Percentiles rank a stretch among this genome's conserved stretches.
These are phyloP conservation scores for Mikania micrantha DNA, from an alignment of 129 eudicot species.

Conservation along the genomic window DNA sequence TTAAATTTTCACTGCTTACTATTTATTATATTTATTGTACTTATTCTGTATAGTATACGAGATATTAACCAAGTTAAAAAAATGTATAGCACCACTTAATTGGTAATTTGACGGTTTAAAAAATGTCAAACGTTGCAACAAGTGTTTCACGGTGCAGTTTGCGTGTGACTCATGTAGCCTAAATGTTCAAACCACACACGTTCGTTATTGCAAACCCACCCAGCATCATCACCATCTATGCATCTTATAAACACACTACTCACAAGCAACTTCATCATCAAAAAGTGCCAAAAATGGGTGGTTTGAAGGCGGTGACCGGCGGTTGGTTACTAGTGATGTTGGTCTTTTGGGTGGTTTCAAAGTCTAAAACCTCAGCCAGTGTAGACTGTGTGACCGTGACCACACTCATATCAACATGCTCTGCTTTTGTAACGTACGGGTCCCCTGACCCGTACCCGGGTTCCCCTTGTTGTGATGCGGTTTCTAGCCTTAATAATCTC, in stretches of 20 bases:
- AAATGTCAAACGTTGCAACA: neutral
- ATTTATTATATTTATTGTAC: too few relatives aligned
- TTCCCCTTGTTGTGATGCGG: slow-evolving; percentile 40
- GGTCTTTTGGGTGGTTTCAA: slow-evolving; percentile 2
- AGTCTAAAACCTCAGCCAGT: slow-evolving; percentile 18
- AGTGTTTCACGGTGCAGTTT: neutral
- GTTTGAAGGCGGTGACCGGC: neutral
- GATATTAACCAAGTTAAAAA: too few relatives aligned
- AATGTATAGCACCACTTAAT: neutral
- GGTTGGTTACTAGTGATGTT: slow-evolving; percentile 1
- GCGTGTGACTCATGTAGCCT: slow-evolving; percentile 33
- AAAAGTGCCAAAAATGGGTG: slow-evolving; percentile 7
- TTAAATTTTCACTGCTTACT: too few relatives aligned
- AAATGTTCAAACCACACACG: slow-evolving; percentile 23
- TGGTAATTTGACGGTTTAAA: neutral
- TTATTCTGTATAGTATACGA: too few relatives aligned
- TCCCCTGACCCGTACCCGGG: slow-evolving; percentile 38
- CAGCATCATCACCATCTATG: slow-evolving; percentile 5
- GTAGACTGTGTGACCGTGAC: slow-evolving; percentile 37
- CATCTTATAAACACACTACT: neutral
- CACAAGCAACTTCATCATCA: neutral
- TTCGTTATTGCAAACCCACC: slow-evolving; percentile 31
- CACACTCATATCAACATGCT: slow-evolving; percentile 34
- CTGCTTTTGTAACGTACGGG: slow-evolving; percentile 32
- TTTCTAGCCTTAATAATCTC: slow-evolving; percentile 28